These are phyloP conservation scores for Sarocladiaceae sp. DNA, from an alignment of 2,329 filamentous ascomycete species.

Conservation along the genomic window DNA sequence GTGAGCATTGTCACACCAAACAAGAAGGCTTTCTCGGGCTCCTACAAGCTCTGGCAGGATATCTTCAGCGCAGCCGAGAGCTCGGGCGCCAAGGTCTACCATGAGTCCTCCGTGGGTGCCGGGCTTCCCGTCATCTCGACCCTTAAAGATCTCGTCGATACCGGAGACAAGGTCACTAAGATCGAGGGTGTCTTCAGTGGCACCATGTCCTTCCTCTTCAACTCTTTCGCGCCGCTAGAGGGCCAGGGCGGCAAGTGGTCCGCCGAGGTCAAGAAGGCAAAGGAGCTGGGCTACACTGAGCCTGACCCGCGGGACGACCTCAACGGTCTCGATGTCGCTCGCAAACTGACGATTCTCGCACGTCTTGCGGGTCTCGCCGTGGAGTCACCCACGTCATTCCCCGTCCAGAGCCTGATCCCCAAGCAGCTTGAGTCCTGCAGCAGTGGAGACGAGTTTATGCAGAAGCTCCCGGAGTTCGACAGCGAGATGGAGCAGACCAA, in stretches of 20 bases:
- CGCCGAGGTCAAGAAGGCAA: constrained; percentile 84
- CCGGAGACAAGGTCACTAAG: constrained; percentile 78
- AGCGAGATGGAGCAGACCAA: constrained; percentile 85
- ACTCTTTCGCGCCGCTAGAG: constrained; percentile 81
- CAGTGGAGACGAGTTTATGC: constrained; percentile 80
- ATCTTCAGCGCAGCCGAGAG: constrained; percentile 71
- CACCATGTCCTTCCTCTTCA: constrained; percentile 97
- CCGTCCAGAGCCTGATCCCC: constrained; percentile 89
- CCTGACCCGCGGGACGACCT: constrained; percentile 81
- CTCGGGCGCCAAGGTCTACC: constrained; percentile 77
- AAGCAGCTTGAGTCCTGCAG: constrained; percentile 71
- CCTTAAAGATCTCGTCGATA: constrained; percentile 87
- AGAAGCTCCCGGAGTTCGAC: constrained; percentile 75
- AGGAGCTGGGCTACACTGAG: constrained; percentile 87
- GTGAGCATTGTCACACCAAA: constrained; percentile 94
- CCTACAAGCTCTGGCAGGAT: constrained; percentile 73
- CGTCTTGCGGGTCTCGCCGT: constrained; percentile 77
- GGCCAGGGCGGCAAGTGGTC: constrained; percentile 77
- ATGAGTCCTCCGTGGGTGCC: constrained; percentile 91
- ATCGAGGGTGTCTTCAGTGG: constrained; percentile 98
- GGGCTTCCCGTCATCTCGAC: constrained; percentile 92
- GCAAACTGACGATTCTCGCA: constrained; percentile 92
- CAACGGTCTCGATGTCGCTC: constrained; percentile 85
- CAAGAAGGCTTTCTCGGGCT: constrained; percentile 93
- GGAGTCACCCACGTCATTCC: constrained; percentile 80